These are phyloP conservation scores for Liriodendron chinense DNA, from an alignment of 164 flowering plant genomes.

Conservation along the genomic window DNA sequence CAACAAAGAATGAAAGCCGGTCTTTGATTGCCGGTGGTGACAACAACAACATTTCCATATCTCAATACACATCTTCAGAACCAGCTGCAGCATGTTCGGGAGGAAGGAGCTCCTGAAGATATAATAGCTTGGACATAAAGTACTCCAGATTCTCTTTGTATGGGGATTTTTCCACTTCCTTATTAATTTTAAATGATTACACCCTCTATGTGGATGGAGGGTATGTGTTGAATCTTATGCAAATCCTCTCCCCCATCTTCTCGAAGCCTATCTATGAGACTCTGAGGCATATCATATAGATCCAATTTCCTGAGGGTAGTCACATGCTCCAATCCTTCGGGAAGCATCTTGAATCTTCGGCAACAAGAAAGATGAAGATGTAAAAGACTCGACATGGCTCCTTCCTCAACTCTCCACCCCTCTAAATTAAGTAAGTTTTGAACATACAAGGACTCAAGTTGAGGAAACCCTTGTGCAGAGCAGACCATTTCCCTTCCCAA, in stretches of 20 bases:
- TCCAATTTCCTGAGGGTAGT: not conserved
- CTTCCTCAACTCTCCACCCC: not conserved
- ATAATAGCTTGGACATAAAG: too few species aligned
- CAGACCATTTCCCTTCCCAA: not conserved
- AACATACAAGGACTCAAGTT: not conserved
- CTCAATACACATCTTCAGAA: too few species aligned
- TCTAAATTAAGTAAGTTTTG: not conserved
- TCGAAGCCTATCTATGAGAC: not conserved
- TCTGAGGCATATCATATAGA: not conserved
- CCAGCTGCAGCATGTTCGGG: too few species aligned
- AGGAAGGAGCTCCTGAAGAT: too few species aligned
- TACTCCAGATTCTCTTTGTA: too few species aligned
- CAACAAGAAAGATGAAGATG: fast-evolving
- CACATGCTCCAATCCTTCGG: not conserved
- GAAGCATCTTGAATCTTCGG: not conserved
- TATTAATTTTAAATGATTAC: too few species aligned
- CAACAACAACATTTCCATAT: too few species aligned
- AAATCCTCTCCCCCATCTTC: not conserved
- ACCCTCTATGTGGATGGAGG: not conserved
- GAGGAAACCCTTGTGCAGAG: not conserved
- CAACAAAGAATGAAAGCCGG: too few species aligned
- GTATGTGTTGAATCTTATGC: not conserved
- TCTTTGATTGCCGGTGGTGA: too few species aligned
- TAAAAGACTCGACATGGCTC: not conserved
- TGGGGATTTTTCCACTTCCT: too few species aligned